These are phyloP conservation scores for Albugo laibachii DNA, from an alignment of 352 stramenopile species.

Conservation along the genomic window DNA sequence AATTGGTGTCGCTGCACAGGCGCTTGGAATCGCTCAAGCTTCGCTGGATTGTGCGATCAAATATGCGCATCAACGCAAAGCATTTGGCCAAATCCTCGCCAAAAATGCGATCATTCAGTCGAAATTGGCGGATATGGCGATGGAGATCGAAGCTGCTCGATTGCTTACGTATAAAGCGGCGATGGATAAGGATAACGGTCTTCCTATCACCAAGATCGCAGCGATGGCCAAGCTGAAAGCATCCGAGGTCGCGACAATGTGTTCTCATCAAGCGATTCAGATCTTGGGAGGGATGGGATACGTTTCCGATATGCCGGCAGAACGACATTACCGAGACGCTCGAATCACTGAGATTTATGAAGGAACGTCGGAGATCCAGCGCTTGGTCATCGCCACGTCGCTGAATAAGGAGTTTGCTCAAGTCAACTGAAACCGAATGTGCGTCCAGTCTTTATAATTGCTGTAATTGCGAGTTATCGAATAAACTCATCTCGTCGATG, in stretches of 20 bases:
- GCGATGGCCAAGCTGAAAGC: constrained; percentile 95
- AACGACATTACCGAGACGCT: constrained; percentile 93
- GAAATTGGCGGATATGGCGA: constrained; percentile 88
- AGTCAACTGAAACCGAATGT: constrained; percentile 7
- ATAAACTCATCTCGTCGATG: constrained; percentile 16
- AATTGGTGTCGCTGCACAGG: constrained; percentile 91
- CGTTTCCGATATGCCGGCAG: constrained; percentile 93
- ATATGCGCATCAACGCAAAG: constrained; percentile 87
- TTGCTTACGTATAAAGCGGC: constrained; percentile 90
- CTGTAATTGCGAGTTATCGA: constrained; percentile 14
- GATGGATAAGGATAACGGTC: constrained; percentile 79
- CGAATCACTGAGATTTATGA: constrained; percentile 97
- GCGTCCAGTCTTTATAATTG: background rate
- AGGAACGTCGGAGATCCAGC: constrained; percentile 93
- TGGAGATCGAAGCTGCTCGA: constrained; percentile 83
- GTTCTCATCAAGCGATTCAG: constrained; percentile 91
- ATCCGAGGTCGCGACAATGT: constrained; percentile 90
- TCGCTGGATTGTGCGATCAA: constrained; percentile 91
- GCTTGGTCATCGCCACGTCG: constrained; percentile 87
- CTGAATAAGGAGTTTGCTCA: constrained; percentile 93
- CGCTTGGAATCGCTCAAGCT: constrained; percentile 90
- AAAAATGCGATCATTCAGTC: constrained; percentile 70
- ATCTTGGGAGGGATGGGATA: constrained; percentile 91
- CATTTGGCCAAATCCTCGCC: constrained; percentile 86
- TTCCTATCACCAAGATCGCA: constrained; percentile 83